Base-by-base conservation (phyloP, 139 green algal genomes). In the Eudorina sp. region DNA sequence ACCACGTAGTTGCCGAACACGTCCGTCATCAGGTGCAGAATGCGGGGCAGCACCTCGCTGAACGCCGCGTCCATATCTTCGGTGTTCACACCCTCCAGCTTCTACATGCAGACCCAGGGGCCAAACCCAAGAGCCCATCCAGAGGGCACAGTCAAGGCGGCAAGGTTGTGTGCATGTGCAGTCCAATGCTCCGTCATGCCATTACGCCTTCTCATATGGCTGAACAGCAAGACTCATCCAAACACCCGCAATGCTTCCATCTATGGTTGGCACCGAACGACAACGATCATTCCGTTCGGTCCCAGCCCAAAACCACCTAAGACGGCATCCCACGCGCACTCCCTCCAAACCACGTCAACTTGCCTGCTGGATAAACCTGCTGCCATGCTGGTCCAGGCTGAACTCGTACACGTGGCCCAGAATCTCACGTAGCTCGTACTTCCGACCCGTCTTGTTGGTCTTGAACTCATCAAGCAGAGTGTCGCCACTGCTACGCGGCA, bases 1-100 rank as follows among this genome's bases (percentile, higher is more conserved):
- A 98, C 89, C 48, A 98, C 97, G 83, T 98, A 98, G 91, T 98
- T 98, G n/a, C 95, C 96, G 88, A 95, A 97, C 58, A 98, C 96
- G 86, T 99, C 97, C 3, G 94, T 96, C 92, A 99, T 97, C 14
- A 99, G 95, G 43, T 85, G 86, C 74, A 97, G 83, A 36, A 90
- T 80, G 40, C 82, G 78, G 51, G 90, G 92, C 36, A 93, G 83
- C 51, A 98, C 92, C 90, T 98, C 96, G 25, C 69, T 66, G 78
- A 98, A 96, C 0, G 95, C 93, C 0, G 69, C 60, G 40, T 94
- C 93, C 85, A 95, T 94, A 58, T 96, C 93, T 36, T 92, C 92
- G 2, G 60, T 41, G 8, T 38, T 53, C 25, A 93, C 79, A 19
- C 45, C 91, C 87, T 97, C 95, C n/a, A 98, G 88, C 93, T 97